phyloP scores from a whole-genome alignment of 768 basidiomycete genomes.

The Phanerochaete carnosa region DNA sequence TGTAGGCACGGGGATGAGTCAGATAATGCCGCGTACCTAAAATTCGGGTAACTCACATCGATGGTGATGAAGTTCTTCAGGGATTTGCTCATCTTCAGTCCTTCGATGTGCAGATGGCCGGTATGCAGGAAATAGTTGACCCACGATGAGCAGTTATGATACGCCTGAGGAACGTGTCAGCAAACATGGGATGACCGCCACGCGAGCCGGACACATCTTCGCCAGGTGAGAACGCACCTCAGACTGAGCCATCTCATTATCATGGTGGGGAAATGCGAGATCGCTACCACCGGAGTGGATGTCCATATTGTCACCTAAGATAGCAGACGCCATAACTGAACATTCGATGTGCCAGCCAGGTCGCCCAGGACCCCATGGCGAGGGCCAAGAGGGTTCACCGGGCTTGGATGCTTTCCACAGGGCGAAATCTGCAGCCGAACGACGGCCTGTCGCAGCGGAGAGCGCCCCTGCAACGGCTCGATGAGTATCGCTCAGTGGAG shows the following conservation, averaged over 20 bases:
- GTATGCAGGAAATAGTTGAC: constrained; percentile 99
- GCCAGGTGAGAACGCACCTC: constrained; percentile 52
- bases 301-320: constrained; percentile 90
- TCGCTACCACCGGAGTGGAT: constrained; percentile 98
- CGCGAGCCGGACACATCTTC: constrained; percentile 3
- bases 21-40: constrained; percentile 1
- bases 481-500: not conserved
- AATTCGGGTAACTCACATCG: constrained; percentile 47
- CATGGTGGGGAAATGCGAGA: constrained; percentile 98
- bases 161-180: constrained; percentile 57
- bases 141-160: constrained; percentile 89
- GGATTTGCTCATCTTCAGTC: constrained; percentile 98
- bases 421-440: constrained; percentile 91
- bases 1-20: constrained; percentile 25
- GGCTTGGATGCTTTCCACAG: constrained; percentile 97
- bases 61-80: constrained; percentile 99
- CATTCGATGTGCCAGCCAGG: constrained; percentile 99
- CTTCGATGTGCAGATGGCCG: constrained; percentile 97
- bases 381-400: constrained; percentile 95
- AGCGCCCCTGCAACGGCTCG: constrained; percentile 45
- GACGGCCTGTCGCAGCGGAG: constrained; percentile 55
- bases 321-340: constrained; percentile 93
- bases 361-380: constrained; percentile 93
- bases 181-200: not conserved
- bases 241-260: constrained; percentile 97